phyloP scores from a whole-genome alignment of 352 stramenopile species.

The Phytophthora megakarya region DNA sequence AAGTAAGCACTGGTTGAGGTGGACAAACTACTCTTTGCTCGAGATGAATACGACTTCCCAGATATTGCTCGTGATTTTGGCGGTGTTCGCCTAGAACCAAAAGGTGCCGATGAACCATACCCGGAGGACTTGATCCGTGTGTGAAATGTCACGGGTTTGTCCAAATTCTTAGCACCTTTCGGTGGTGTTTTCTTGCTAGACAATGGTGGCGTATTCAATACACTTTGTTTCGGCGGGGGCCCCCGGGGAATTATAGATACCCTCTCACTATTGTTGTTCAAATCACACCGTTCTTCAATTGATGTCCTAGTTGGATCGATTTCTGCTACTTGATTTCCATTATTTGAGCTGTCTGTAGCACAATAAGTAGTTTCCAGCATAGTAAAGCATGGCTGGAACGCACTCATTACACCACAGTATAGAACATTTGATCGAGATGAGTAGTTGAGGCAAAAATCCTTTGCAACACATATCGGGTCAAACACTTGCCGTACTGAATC shows the following conservation, averaged over 20 bases:
- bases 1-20: constrained; percentile 45
- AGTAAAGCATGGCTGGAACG: constrained; percentile 75
- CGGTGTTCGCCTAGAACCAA: constrained; percentile 33
- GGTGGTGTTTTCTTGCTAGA: constrained; percentile 35
- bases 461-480: constrained; percentile 51
- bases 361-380: constrained; percentile 15
- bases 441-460: constrained; percentile 59
- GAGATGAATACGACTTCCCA: constrained; percentile 10
- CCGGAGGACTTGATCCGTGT: constrained; percentile 81
- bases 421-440: constrained; percentile 14
- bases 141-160: constrained; percentile 86
- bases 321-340: constrained; percentile 25
- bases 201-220: constrained; percentile 60
- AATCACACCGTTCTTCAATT: not conserved
- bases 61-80: constrained; percentile 15
- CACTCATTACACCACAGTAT: constrained; percentile 59
- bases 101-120: constrained; percentile 53
- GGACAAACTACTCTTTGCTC: constrained; percentile 22
- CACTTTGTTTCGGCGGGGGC: constrained; percentile 52
- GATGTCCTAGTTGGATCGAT: not conserved
- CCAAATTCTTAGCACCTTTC: constrained; percentile 36
- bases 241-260: constrained; percentile 57
- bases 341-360: not conserved
- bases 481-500: not conserved
- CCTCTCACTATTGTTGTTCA: constrained; percentile 17